Percentiles rank a stretch among this genome's conserved stretches.
Conservation (phyloP, 129 eudicot species). For the Arctium lappa region DNA sequence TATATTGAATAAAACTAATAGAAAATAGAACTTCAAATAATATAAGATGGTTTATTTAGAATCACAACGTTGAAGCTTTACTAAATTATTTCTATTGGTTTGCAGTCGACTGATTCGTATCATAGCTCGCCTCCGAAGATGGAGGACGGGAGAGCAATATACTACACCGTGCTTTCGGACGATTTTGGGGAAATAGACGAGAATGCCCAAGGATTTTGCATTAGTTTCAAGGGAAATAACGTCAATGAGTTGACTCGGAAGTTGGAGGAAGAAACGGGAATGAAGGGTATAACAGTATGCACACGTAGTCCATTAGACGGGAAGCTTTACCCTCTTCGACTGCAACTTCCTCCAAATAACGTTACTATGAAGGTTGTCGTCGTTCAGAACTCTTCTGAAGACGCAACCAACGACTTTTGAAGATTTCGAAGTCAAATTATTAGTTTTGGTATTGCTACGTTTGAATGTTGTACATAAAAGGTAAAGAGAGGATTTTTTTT, state of each 20-base stretch:
- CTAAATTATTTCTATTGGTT: not conserved
- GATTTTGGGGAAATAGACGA: slow-evolving; percentile 61
- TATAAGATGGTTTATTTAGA: no score
- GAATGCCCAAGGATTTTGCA: slow-evolving; percentile 46
- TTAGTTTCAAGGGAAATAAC: slow-evolving; percentile 57
- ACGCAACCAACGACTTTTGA: not conserved
- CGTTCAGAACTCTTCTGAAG: slow-evolving; percentile 47
- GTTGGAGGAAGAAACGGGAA: slow-evolving; percentile 65
- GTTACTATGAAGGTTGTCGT: slow-evolving; percentile 69
- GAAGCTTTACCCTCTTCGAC: slow-evolving; percentile 69
- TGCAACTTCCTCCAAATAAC: slow-evolving; percentile 89
- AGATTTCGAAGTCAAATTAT: not conserved
- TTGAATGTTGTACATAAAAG: not conserved
- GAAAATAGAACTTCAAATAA: no score
- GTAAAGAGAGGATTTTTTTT: not conserved
- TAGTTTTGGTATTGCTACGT: not conserved
- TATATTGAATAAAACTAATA: no score
- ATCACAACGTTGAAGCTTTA: not conserved
- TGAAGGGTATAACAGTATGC: slow-evolving; percentile 48
- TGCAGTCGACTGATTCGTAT: slow-evolving; percentile 45
- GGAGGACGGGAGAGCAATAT: slow-evolving; percentile 60
- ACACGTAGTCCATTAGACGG: slow-evolving; percentile 58
- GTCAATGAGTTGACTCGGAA: slow-evolving; percentile 55
- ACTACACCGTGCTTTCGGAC: slow-evolving; percentile 58
- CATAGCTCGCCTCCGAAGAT: slow-evolving; percentile 44